A percentile compares a stretch with the other conserved stretches of the same genome.
Conservation (phyloP, 169 alveolate species). For the Eimeria maxima region DNA sequence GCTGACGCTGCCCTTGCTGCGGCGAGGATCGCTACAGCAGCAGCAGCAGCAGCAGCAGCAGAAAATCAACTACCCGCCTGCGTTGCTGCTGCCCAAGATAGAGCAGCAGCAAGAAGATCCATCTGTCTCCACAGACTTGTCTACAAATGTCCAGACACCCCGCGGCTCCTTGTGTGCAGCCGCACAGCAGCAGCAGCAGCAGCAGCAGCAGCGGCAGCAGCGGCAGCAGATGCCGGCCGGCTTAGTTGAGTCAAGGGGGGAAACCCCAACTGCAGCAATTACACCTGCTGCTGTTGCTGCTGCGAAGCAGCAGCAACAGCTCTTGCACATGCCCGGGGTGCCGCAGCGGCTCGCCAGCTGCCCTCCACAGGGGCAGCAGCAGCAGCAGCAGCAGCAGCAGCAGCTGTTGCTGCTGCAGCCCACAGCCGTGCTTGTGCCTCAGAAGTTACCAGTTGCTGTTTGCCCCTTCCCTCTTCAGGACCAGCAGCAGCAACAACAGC, state of each 20-base stretch:
- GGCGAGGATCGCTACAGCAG: background rate
- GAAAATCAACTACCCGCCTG: background rate
- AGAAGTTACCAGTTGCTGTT: background rate
- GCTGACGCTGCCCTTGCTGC: slow-evolving; percentile 23
- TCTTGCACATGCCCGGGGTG: background rate
- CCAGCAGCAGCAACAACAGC: background rate
- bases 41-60: slow-evolving; percentile 36
- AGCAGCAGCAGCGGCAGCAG: slow-evolving; percentile 24
- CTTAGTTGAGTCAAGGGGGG: background rate
- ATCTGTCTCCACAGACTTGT: background rate
- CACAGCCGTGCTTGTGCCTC: background rate
- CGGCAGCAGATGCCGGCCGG: background rate
- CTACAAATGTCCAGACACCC: background rate
- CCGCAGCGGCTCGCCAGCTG: slow-evolving; percentile 25
- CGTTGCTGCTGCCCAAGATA: background rate
- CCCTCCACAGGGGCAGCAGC: slow-evolving; percentile 32
- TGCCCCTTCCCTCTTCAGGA: background rate
- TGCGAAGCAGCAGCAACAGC: background rate
- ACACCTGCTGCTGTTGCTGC: slow-evolving; percentile 15
- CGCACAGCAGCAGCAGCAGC: background rate
- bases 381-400: background rate
- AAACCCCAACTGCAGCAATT: background rate
- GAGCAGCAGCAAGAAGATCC: slow-evolving; percentile 36
- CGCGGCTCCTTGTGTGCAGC: background rate
- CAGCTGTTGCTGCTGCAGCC: slow-evolving; percentile 26